Conservation (phyloP, 768 basidiomycete genomes). For the Gymnopilus dilepis region DNA sequence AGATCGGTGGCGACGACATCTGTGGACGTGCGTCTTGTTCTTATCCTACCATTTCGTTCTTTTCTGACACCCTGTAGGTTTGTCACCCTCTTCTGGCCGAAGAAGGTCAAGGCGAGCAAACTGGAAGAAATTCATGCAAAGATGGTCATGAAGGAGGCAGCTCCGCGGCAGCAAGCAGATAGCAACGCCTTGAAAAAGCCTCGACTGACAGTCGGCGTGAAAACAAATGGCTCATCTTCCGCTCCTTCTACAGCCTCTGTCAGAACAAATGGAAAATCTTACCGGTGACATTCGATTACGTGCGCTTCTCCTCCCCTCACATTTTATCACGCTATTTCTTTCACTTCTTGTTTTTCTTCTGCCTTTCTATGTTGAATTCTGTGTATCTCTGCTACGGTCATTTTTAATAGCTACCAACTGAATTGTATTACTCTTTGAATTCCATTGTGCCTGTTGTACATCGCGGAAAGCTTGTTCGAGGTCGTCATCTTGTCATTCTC, state of each 20-base stretch:
- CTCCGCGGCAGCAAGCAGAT: slow-evolving; percentile 63
- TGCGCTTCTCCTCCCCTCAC: background rate
- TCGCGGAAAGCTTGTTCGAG: background rate
- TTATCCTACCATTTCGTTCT: background rate
- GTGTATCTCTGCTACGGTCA: slow-evolving; percentile 27
- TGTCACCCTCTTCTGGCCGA: slow-evolving; percentile 96
- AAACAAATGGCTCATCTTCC: slow-evolving; percentile 58
- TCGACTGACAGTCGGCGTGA: slow-evolving; percentile 52
- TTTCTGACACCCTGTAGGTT: slow-evolving; percentile 56
- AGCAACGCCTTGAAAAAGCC: slow-evolving; percentile 60
- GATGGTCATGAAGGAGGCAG: slow-evolving; percentile 89
- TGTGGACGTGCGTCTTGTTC: slow-evolving; percentile 85
- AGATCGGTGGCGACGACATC: slow-evolving; percentile 88
- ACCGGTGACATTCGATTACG: slow-evolving; percentile 47
- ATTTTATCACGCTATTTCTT: slow-evolving; percentile 24
- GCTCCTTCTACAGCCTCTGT: slow-evolving; percentile 47
- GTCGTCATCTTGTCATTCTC: background rate
- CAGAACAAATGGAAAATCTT: slow-evolving; percentile 66
- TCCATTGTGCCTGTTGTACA: slow-evolving; percentile 13
- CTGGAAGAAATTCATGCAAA: slow-evolving; percentile 95
- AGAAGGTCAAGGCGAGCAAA: slow-evolving; percentile 93
- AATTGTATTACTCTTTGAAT: slow-evolving; percentile 28
- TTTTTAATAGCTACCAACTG: slow-evolving; percentile 20
- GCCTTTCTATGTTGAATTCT: slow-evolving; percentile 31
- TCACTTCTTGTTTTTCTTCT: slow-evolving; percentile 26